phyloP scores from a whole-genome alignment of 768 basidiomycete species.

The Sporobolomyces pararoseus region DNA sequence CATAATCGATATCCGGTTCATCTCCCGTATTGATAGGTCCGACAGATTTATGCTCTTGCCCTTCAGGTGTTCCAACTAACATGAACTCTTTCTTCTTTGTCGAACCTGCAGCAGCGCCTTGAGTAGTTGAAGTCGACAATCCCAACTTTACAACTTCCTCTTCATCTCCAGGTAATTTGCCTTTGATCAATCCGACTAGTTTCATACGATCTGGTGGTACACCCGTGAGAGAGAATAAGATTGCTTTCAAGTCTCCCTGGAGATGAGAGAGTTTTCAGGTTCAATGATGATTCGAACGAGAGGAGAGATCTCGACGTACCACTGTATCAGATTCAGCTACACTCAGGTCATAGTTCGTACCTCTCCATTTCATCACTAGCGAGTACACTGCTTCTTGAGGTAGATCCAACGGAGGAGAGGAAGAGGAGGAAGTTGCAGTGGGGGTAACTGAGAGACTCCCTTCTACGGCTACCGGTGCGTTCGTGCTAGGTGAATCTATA shows the following conservation, averaged over 20 bases:
- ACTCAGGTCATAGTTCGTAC: background rate
- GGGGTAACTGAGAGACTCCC: background rate
- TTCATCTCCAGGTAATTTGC: slow-evolving; percentile 73
- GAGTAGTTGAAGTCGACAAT: background rate
- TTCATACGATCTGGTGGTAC: slow-evolving; percentile 84
- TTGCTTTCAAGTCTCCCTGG: slow-evolving; percentile 71
- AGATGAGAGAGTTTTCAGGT: background rate
- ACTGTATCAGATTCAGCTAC: slow-evolving; percentile 30
- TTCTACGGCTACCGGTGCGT: background rate
- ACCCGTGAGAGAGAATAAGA: slow-evolving; percentile 64
- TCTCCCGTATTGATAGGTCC: slow-evolving; percentile 61
- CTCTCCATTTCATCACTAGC: slow-evolving; percentile 19
- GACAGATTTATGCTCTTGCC: slow-evolving; percentile 73
- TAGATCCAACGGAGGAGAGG: background rate
- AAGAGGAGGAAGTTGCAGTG: background rate
- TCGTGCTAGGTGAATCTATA: background rate
- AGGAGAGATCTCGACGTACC: background rate
- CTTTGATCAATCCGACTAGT: slow-evolving; percentile 77
- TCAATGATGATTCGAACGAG: no score
- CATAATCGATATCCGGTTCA: slow-evolving; percentile 77
- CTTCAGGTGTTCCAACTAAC: slow-evolving; percentile 74
- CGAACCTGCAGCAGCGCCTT: background rate
- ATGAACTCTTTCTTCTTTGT: slow-evolving; percentile 55
- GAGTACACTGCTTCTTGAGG: slow-evolving; percentile 1
- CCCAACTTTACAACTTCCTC: slow-evolving; percentile 56